These are phyloP conservation scores for Hura crepitans DNA, from an alignment of 441 rosid species.

Conservation along the genomic window DNA sequence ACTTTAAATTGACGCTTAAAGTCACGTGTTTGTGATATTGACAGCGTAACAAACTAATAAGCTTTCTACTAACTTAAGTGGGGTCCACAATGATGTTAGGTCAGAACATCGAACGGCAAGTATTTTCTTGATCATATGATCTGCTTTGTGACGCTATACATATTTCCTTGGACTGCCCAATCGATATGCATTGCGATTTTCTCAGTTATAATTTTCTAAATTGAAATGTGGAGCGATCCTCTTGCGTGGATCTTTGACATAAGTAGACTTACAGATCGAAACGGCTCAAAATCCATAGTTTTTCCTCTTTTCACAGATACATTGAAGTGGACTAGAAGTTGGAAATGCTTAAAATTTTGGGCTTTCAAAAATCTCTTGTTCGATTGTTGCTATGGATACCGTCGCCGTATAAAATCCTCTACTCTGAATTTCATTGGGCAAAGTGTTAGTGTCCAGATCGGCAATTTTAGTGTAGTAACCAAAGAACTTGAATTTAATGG, in stretches of 20 bases:
- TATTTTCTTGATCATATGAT: not conserved
- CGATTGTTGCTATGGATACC: too few relatives aligned
- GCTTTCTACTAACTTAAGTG: not conserved
- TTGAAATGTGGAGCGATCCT: not conserved
- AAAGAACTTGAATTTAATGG: constrained; percentile 22
- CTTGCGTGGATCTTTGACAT: not conserved
- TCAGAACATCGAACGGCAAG: not conserved
- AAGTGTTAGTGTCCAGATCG: constrained; percentile 22
- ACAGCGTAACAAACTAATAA: constrained; percentile 2
- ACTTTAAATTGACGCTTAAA: not conserved
- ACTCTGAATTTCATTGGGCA: constrained; percentile 17
- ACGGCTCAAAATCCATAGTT: too few relatives aligned
- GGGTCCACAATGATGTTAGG: not conserved
- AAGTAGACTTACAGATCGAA: too few relatives aligned
- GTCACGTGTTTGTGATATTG: not conserved
- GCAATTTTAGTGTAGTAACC: constrained; percentile 33
- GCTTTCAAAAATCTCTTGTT: not conserved
- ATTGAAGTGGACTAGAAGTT: not conserved
- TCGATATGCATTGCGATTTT: not conserved
- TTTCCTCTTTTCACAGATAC: not conserved
- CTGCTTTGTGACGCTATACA: too few relatives aligned
- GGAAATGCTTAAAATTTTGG: not conserved
- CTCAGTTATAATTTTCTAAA: not conserved
- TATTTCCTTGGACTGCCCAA: too few relatives aligned
- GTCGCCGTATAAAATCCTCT: too few relatives aligned